These are phyloP conservation scores for Gentiana straminea DNA, from an alignment of 257 asterid species.

Conservation along the genomic window DNA sequence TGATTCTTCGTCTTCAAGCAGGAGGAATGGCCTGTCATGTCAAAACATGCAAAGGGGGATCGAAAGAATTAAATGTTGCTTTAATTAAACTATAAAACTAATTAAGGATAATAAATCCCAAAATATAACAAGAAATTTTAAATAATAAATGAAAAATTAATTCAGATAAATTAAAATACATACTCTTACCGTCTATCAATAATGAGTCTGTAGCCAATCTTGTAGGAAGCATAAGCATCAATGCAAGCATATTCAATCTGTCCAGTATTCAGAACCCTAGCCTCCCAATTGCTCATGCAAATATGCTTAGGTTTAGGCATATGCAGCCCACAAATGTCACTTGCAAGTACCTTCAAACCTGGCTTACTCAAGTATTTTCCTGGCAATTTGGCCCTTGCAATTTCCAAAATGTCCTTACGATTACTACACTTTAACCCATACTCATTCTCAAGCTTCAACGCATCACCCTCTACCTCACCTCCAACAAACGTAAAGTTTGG, in stretches of 20 bases:
- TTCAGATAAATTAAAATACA: not conserved
- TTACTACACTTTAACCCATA: not conserved
- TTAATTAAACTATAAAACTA: too few relatives aligned
- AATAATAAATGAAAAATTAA: too few relatives aligned
- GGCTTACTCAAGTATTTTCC: constrained; percentile 7
- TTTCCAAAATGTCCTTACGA: not conserved
- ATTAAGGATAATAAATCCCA: too few relatives aligned
- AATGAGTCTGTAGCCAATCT: constrained; percentile 10
- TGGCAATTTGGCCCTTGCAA: constrained; percentile 4
- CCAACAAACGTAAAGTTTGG: constrained; percentile 5
- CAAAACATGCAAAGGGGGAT: too few relatives aligned
- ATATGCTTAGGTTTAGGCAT: constrained; percentile 9
- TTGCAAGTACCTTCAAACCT: constrained; percentile 10
- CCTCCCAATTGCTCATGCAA: constrained; percentile 58
- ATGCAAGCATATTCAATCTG: constrained; percentile 62
- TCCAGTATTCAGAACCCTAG: constrained; percentile 24
- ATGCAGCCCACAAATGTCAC: not conserved
- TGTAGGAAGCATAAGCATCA: constrained; percentile 50
- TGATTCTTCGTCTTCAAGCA: too few relatives aligned
- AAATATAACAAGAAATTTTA: too few relatives aligned
- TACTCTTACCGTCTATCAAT: not conserved
- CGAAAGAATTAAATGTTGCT: too few relatives aligned
- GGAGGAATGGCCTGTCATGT: too few relatives aligned
- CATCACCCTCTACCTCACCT: constrained; percentile 3
- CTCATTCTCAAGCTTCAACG: not conserved